Evolutionary conservation across 2,329 filamentous ascomycete genomes (phyloP).

Genomic region (Neonectria sp.): DNA sequence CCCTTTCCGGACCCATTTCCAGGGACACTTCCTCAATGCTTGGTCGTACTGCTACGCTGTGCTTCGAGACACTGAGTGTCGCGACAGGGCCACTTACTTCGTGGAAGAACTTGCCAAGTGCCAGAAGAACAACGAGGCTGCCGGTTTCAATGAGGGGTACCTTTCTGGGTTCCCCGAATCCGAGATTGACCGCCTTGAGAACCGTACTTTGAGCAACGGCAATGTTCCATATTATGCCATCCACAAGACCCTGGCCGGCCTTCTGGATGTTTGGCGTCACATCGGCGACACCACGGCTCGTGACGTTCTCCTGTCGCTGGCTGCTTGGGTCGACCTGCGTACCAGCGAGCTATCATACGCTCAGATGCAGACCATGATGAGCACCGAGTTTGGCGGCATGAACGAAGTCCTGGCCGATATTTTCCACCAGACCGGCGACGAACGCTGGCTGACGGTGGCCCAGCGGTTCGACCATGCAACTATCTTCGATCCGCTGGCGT

Average conservation of each 20-base stretch:
- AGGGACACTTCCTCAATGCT: slow-evolving; percentile 66
- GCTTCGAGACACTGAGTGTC: slow-evolving; percentile 59
- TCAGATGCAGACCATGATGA: slow-evolving; percentile 64
- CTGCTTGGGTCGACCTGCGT: slow-evolving; percentile 64
- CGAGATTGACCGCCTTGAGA: slow-evolving; percentile 62
- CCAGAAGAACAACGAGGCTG: slow-evolving; percentile 64
- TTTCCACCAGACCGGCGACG: slow-evolving; percentile 62
- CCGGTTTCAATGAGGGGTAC: slow-evolving; percentile 62
- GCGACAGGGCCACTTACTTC: slow-evolving; percentile 61
- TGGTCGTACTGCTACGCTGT: slow-evolving; percentile 66
- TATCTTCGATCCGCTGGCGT: slow-evolving; percentile 63
- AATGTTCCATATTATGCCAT: slow-evolving; percentile 69
- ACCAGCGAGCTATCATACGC: slow-evolving; percentile 58
- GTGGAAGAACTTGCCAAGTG: slow-evolving; percentile 64
- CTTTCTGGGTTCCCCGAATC: slow-evolving; percentile 68
- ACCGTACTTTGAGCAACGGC: slow-evolving; percentile 60
- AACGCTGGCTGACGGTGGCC: slow-evolving; percentile 62
- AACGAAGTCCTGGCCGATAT: slow-evolving; percentile 66
- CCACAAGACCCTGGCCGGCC: slow-evolving; percentile 68
- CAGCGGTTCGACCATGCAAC: slow-evolving; percentile 65
- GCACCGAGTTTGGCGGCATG: slow-evolving; percentile 69
- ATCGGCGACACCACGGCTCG: slow-evolving; percentile 60
- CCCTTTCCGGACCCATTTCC: slow-evolving; percentile 66
- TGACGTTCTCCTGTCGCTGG: slow-evolving; percentile 60
- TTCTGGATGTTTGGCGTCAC: slow-evolving; percentile 65